Evolutionary conservation across 441 rosid genomes (phyloP).

Genomic region (Erodium texanum): DNA sequence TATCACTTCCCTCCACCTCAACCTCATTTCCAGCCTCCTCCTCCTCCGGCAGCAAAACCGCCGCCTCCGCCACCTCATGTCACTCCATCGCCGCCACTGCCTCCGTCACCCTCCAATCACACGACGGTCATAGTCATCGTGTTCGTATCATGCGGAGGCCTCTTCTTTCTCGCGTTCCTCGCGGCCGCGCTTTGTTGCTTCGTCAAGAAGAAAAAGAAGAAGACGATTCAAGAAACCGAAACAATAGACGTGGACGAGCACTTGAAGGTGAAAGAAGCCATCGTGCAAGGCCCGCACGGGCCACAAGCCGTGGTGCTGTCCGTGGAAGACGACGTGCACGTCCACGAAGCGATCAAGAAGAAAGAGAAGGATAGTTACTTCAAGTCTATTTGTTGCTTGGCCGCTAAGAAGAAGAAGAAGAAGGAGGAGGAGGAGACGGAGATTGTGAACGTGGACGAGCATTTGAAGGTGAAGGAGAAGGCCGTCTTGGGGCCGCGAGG

Average conservation of each 20-base stretch:
- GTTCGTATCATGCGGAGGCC: slow-evolving; percentile 51
- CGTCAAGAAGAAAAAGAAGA: slow-evolving; percentile 50
- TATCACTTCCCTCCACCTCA: too few relatives aligned
- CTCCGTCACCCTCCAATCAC: slow-evolving; percentile 15
- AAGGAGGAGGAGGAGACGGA: neutral
- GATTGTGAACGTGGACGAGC: neutral
- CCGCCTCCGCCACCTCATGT: too few relatives aligned
- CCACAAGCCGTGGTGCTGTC: slow-evolving; percentile 32
- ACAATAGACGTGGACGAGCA: slow-evolving; percentile 47
- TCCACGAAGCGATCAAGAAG: slow-evolving; percentile 34
- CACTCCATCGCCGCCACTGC: too few relatives aligned
- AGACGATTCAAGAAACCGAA: slow-evolving; percentile 24
- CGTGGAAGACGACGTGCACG: slow-evolving; percentile 56
- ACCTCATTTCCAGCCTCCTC: too few relatives aligned
- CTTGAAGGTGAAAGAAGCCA: slow-evolving; percentile 49
- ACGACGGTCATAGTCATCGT: slow-evolving; percentile 48
- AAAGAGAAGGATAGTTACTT: slow-evolving; percentile 19
- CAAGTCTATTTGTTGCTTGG: neutral
- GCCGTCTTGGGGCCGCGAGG: neutral
- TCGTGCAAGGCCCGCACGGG: slow-evolving; percentile 53
- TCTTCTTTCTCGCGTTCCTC: slow-evolving; percentile 41
- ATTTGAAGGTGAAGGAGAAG: neutral
- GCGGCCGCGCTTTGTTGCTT: slow-evolving; percentile 39
- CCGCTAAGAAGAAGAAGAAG: neutral
- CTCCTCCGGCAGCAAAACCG: too few relatives aligned